Percentiles rank a stretch among this genome's conserved stretches.
Evolutionary conservation across 2,329 filamentous ascomycete genomes (phyloP).

Genomic region (Fusarium aywerte): DNA sequence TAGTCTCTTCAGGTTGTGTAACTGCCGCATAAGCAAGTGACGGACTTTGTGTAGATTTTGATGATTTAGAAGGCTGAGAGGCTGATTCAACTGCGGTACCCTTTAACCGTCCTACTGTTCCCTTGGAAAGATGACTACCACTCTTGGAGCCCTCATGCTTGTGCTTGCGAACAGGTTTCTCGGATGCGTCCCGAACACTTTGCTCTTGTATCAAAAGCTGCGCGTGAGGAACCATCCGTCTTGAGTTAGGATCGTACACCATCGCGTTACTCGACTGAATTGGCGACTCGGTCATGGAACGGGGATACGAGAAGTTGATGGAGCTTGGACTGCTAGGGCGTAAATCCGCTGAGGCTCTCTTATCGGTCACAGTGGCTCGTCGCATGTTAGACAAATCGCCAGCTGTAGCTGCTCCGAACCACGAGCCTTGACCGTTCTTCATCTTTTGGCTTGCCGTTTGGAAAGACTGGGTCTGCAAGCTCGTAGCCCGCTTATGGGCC

Average conservation of each 20-base stretch:
- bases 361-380: constrained; percentile 54
- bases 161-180: constrained; percentile 54
- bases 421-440: constrained; percentile 56
- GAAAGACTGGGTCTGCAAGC: constrained; percentile 61
- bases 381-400: constrained; percentile 59
- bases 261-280: constrained; percentile 55
- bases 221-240: constrained; percentile 66
- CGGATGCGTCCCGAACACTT: constrained; percentile 52
- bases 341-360: constrained; percentile 47
- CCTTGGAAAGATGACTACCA: constrained; percentile 61
- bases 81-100: constrained; percentile 58
- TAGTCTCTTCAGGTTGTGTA: constrained; percentile 5
- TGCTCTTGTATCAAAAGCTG: constrained; percentile 58
- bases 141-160: constrained; percentile 55
- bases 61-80: constrained; percentile 37
- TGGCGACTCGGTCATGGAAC: constrained; percentile 56
- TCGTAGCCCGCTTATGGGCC: constrained; percentile 54
- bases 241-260: constrained; percentile 73
- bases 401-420: constrained; percentile 60
- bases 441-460: constrained; percentile 65
- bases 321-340: constrained; percentile 61
- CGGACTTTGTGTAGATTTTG: constrained; percentile 35
- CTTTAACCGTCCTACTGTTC: constrained; percentile 63
- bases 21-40: not conserved
- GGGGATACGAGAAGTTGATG: constrained; percentile 70